Evolutionary conservation across 176 grass and related monocot species (phyloP), one percentile per base, ranked within the genome.

Genomic region (Calamus simplicifolius): DNA sequence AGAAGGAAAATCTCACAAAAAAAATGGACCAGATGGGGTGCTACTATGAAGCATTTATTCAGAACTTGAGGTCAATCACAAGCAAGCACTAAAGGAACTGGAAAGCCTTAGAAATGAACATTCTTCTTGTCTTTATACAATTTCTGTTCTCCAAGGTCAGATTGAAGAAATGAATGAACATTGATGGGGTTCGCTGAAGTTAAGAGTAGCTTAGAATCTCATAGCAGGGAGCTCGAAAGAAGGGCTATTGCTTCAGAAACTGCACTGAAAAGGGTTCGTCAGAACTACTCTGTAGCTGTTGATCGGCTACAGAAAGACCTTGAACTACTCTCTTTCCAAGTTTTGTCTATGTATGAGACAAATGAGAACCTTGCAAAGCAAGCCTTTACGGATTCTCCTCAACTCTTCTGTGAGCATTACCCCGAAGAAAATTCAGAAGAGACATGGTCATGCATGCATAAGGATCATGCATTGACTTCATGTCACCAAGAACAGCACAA

Each of bases 321-420:
- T 56, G 81, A 91, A 54, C 75, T 98, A 68, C 81, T 98, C 56
- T 98, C 87, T 43, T 92, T 88, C 73, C 93, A 98, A 79, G 93
- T 98, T 66, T 82, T 98, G 54, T 98, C 93, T 64, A 88, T 98
- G 84, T 98, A 98, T 6, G 87, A 98, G 59, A 79, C 84, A 65
- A 85, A 88, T 67, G 84, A 92, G 85, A 92, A 75, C 53, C 68
- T 91, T 71, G 87, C 87, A 12, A 98, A 92, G 75, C 87, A 91
- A 75, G 65, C 81, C 1, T 80, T 85, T 57, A n/a, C 35, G 3
- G 35, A 43, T 43, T 43, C 35, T 43, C 35, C 35, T 43, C 35
- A 43, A 13, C 35, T 43, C 35, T 43, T 43, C 12, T 43, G 23
- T 73, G 70, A 79, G 31, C 68, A 43, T 75, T 85, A 61, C 10